phyloP scores from a whole-genome alignment of 306 rosid genomes.

The Trifolium pratense region DNA sequence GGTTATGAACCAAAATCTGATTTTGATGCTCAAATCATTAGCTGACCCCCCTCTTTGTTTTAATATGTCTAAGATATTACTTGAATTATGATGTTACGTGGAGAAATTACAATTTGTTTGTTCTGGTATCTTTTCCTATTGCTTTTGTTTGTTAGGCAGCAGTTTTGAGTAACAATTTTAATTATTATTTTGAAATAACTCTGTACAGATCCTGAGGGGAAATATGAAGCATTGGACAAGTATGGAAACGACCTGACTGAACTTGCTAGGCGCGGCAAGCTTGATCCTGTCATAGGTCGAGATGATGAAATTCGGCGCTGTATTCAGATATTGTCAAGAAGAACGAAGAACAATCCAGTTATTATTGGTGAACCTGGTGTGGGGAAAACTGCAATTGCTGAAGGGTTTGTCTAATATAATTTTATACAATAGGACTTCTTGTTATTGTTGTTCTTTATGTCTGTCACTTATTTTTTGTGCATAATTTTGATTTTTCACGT shows the following conservation, averaged over 20 bases:
- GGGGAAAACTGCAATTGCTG: conserved; percentile 98
- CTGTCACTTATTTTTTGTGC: background rate
- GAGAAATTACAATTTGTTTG: conserved; percentile 2
- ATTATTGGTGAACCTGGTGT: conserved; percentile 99
- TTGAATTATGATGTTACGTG: conserved; percentile 1
- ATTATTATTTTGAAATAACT: conserved; percentile 28
- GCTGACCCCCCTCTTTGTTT: background rate
- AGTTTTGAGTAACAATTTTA: background rate
- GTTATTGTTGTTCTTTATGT: background rate
- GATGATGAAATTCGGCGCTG: conserved; percentile 98
- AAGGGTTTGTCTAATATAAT: conserved; percentile 70
- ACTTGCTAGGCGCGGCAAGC: conserved; percentile 95
- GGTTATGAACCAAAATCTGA: conserved; percentile 18
- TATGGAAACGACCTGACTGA: conserved; percentile 93
- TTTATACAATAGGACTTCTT: background rate
- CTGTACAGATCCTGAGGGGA: conserved; percentile 87
- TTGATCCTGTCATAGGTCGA: conserved; percentile 95
- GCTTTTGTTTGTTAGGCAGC: conserved; percentile 18
- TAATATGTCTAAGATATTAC: conserved; percentile 6
- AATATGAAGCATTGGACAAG: conserved; percentile 85
- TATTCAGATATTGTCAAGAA: conserved; percentile 87
- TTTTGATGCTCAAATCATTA: conserved; percentile 13
- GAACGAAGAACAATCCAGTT: conserved; percentile 96
- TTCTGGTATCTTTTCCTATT: conserved; percentile 22
- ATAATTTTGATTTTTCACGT: background rate